Evolutionary conservation across 2,329 filamentous ascomycete species (phyloP).

Genomic region (Thelonectria olida): DNA sequence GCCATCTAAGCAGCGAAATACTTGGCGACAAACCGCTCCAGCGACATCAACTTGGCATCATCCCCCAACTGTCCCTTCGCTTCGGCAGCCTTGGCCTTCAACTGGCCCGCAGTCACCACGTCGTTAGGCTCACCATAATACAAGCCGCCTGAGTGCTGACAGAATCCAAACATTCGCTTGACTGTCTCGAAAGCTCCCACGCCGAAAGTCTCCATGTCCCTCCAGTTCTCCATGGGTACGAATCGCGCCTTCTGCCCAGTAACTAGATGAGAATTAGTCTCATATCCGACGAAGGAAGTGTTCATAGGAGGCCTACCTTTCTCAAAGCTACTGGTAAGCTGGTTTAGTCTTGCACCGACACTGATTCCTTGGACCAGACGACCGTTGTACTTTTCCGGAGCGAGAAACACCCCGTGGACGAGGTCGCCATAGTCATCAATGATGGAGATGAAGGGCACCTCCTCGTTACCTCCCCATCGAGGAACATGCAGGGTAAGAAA

Average conservation of each 20-base stretch:
- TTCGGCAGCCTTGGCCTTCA: conserved; percentile 42
- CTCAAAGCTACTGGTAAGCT: conserved; percentile 45
- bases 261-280: conserved; percentile 30
- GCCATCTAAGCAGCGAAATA: conserved; percentile 30
- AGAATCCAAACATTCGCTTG: conserved; percentile 49
- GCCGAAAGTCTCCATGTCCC: conserved; percentile 44
- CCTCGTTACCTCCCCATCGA: conserved; percentile 48
- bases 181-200: conserved; percentile 45
- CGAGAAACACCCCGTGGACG: conserved; percentile 54
- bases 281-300: neutral
- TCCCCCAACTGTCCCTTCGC: conserved; percentile 37
- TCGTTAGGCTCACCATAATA: conserved; percentile 45
- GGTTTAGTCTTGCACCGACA: conserved; percentile 41
- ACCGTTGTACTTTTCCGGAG: conserved; percentile 48
- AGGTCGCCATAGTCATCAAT: conserved; percentile 55
- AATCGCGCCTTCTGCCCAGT: conserved; percentile 45
- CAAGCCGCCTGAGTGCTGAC: conserved; percentile 44
- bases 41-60: conserved; percentile 34
- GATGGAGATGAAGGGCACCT: conserved; percentile 51
- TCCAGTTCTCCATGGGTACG: conserved; percentile 44
- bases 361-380: conserved; percentile 50
- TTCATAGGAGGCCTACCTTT: conserved; percentile 30
- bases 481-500: conserved; percentile 48
- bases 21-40: conserved; percentile 37
- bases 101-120: conserved; percentile 31